A percentile compares a stretch with the other conserved stretches of the same genome.
These are phyloP conservation scores for Eruca vesicaria DNA, from an alignment of 441 rosid species.

Conservation along the genomic window DNA sequence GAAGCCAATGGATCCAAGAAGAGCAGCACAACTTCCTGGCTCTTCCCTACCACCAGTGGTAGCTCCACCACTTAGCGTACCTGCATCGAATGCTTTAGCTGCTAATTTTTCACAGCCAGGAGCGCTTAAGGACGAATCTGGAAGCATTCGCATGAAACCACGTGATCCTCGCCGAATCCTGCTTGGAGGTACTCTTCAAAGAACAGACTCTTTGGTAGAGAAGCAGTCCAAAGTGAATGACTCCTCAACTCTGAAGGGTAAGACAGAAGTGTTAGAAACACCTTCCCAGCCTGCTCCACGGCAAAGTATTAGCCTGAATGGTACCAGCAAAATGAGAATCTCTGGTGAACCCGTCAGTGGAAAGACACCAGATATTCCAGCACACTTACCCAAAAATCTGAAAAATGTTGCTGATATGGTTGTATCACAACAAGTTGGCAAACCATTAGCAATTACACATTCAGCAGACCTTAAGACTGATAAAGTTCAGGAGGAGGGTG, in stretches of 20 bases:
- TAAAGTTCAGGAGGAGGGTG: constrained; percentile 37
- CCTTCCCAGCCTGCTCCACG: constrained; percentile 40
- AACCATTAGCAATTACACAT: constrained; percentile 36
- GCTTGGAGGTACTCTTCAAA: constrained; percentile 60
- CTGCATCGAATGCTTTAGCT: constrained; percentile 40
- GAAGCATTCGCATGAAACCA: constrained; percentile 86
- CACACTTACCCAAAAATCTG: constrained; percentile 64
- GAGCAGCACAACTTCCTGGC: constrained; percentile 41
- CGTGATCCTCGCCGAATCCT: constrained; percentile 94
- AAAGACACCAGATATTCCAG: constrained; percentile 55
- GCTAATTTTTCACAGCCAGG: constrained; percentile 50
- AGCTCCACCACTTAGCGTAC: constrained; percentile 34
- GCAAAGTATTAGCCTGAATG: constrained; percentile 22
- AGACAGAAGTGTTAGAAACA: constrained; percentile 41
- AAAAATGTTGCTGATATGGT: constrained; percentile 66
- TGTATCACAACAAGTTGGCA: constrained; percentile 52
- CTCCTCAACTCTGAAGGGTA: constrained; percentile 37
- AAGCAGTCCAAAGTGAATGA: constrained; percentile 57
- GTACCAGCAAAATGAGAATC: constrained; percentile 11
- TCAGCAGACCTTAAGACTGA: constrained; percentile 44
- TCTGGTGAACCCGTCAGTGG: constrained; percentile 21
- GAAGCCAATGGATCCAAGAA: constrained; percentile 50
- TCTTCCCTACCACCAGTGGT: constrained; percentile 44
- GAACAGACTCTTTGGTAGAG: constrained; percentile 45
- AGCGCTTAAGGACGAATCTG: constrained; percentile 63